phyloP scores from a whole-genome alignment of 305 asterid species.

The Lippia alba region DNA sequence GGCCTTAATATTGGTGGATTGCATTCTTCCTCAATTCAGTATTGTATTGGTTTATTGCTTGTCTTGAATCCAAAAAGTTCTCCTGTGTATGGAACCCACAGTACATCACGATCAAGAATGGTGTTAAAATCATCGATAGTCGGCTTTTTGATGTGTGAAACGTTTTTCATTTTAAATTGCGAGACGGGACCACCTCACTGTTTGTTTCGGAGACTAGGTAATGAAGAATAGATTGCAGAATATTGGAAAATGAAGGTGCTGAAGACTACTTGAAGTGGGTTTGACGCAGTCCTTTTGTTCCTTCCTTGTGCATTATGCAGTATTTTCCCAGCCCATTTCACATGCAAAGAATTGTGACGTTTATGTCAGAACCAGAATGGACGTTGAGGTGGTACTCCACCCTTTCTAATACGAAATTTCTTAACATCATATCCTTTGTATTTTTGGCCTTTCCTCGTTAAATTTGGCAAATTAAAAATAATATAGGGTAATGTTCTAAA shows the following conservation, averaged over 20 bases:
- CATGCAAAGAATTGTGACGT: conserved; percentile 25
- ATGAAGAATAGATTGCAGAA: neutral
- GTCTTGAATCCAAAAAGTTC: conserved; percentile 1
- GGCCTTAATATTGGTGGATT: neutral
- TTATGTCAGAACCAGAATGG: neutral
- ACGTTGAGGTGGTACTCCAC: neutral
- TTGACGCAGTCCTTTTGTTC: neutral
- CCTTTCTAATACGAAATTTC: neutral
- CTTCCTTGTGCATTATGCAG: neutral
- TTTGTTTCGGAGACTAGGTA: neutral
- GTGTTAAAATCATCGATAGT: neutral
- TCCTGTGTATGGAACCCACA: conserved; percentile 22
- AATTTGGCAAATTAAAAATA: no score
- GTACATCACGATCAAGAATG: neutral
- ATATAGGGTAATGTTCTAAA: no score
- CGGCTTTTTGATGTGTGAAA: neutral
- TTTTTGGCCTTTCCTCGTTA: neutral
- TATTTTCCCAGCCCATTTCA: conserved; percentile 10
- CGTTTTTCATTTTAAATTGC: neutral
- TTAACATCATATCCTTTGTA: no score
- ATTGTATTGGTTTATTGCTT: neutral
- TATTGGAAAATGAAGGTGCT: neutral
- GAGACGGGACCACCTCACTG: neutral
- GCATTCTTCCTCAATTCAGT: conserved; percentile 7
- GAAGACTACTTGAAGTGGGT: neutral